These are phyloP conservation scores for Phaeotremella fagi DNA, from an alignment of 768 basidiomycete genomes.

Conservation along the genomic window DNA sequence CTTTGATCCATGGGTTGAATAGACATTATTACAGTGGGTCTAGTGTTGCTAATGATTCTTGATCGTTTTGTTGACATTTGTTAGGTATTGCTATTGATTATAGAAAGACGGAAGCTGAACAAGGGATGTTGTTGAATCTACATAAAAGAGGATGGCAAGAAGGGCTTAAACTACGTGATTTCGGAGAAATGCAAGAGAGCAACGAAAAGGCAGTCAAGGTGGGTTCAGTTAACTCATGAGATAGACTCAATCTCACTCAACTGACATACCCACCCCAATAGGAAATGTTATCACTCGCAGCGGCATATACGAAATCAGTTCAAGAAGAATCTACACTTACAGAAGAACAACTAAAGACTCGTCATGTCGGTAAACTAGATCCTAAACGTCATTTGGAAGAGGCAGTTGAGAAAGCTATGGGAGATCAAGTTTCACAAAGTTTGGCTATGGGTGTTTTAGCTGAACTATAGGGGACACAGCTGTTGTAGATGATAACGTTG, in stretches of 20 bases:
- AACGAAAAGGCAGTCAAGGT: slow-evolving; percentile 97
- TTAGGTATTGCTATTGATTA: slow-evolving; percentile 84
- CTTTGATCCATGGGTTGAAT: slow-evolving; percentile 94
- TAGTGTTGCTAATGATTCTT: not conserved
- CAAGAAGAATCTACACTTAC: slow-evolving; percentile 97
- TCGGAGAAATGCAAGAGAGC: slow-evolving; percentile 73
- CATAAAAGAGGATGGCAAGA: slow-evolving; percentile 99
- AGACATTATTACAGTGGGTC: slow-evolving; percentile 77
- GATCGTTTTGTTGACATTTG: not conserved
- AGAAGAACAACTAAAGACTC: slow-evolving; percentile 86
- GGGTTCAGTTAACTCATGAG: slow-evolving; percentile 4
- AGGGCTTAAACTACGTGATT: slow-evolving; percentile 85
- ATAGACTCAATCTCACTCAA: not conserved
- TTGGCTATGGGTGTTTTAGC: slow-evolving; percentile 90
- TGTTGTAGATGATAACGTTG: no score
- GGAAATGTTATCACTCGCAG: slow-evolving; percentile 89
- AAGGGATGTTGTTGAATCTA: slow-evolving; percentile 97
- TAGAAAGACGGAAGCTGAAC: slow-evolving; percentile 95
- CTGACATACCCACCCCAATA: slow-evolving; percentile 49
- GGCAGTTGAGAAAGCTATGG: slow-evolving; percentile 96
- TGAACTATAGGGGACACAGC: no score
- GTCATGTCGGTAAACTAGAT: slow-evolving; percentile 96
- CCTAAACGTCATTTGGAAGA: slow-evolving; percentile 97
- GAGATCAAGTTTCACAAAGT: slow-evolving; percentile 92
- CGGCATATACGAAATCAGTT: slow-evolving; percentile 94